Evolutionary conservation across 2,329 filamentous ascomycete genomes (phyloP).

Genomic region (Aureobasidium uvarum): DNA sequence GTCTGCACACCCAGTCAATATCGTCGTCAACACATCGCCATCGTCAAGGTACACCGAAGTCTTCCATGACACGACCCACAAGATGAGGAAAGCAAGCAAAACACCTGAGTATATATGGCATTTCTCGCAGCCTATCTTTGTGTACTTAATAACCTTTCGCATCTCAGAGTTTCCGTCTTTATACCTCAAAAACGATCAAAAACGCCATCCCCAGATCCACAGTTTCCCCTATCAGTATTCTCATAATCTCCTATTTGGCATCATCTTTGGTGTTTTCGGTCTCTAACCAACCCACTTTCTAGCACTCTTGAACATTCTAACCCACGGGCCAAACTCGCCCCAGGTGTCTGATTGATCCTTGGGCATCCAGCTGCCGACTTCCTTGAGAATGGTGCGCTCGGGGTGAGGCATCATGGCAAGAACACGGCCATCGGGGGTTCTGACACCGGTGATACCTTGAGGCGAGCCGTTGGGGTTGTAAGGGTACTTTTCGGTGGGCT

Average conservation of each 20-base stretch:
- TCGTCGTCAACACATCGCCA: too few species aligned
- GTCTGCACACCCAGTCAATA: too few species aligned
- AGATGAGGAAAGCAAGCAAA: neutral
- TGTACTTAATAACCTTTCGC: neutral
- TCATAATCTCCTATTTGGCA: neutral
- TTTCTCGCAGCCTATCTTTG: neutral
- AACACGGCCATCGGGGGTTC: slow-evolving; percentile 73
- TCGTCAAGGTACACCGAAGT: too few species aligned
- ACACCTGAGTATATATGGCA: neutral
- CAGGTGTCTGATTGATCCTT: slow-evolving; percentile 61
- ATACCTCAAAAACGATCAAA: neutral
- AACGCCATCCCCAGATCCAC: slow-evolving; percentile 3
- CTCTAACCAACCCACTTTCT: slow-evolving; percentile 73
- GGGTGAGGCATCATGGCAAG: slow-evolving; percentile 92
- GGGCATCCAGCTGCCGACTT: slow-evolving; percentile 73
- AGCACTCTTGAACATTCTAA: slow-evolving; percentile 81
- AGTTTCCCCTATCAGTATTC: neutral
- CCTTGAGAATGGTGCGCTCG: slow-evolving; percentile 80
- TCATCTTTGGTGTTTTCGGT: neutral
- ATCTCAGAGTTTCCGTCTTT: neutral
- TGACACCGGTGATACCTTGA: slow-evolving; percentile 74
- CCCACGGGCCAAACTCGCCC: slow-evolving; percentile 83
- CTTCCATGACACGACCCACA: too few species aligned
- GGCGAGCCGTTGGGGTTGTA: slow-evolving; percentile 87
- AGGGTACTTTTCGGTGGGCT: slow-evolving; percentile 78